phyloP scores from a whole-genome alignment of 169 alveolate species.

The Plasmodium inui region DNA sequence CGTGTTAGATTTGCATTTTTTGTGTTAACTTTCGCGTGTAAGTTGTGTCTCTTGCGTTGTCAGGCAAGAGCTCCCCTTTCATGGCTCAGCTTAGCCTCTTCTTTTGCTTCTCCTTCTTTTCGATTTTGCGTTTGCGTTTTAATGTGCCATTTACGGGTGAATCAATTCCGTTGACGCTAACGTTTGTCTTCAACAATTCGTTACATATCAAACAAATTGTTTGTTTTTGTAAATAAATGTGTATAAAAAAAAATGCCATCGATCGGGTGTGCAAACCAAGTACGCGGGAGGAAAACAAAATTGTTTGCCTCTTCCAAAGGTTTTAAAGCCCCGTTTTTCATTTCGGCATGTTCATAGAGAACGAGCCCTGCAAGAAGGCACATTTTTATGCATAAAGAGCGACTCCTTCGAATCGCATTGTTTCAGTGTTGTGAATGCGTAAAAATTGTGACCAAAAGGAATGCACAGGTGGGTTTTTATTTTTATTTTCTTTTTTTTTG shows the following conservation, averaged over 20 bases:
- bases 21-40: neutral
- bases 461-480: neutral
- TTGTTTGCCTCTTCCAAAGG: constrained; percentile 5
- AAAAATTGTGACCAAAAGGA: neutral
- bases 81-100: neutral
- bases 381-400: neutral
- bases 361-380: neutral
- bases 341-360: neutral
- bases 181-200: constrained; percentile 16
- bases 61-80: neutral
- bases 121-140: neutral
- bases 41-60: neutral
- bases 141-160: neutral
- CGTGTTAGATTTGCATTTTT: neutral
- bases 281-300: neutral
- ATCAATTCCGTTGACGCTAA: neutral
- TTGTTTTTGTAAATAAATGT: constrained; percentile 8
- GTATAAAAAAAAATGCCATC: constrained; percentile 4
- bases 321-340: neutral
- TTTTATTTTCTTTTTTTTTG: neutral
- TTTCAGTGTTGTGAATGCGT: neutral
- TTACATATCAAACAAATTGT: constrained; percentile 10
- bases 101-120: neutral
- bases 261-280: neutral
- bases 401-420: neutral